Percentiles rank a stretch among this genome's conserved stretches.
These are phyloP conservation scores for Prinsepia uniflora DNA, from an alignment of 306 rosid genomes.

Conservation along the genomic window DNA sequence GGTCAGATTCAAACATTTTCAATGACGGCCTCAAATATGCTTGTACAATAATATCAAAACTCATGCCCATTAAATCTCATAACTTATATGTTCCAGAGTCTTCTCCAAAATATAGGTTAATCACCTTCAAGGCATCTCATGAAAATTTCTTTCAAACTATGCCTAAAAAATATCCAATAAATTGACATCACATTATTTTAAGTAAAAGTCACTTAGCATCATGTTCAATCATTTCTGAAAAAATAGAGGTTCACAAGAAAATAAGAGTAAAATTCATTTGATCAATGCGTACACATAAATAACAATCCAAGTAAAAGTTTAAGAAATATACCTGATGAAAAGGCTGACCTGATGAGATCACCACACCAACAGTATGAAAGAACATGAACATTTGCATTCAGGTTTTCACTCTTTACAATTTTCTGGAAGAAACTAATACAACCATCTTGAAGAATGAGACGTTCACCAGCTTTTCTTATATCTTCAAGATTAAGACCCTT, in stretches of 20 bases:
- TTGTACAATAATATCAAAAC: background rate
- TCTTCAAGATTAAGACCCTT: constrained; percentile 87
- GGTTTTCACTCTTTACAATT: constrained; percentile 52
- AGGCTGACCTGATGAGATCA: constrained; percentile 85
- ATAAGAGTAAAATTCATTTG: background rate
- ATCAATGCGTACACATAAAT: background rate
- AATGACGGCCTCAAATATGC: background rate
- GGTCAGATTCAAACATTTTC: background rate
- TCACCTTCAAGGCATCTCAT: background rate
- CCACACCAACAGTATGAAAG: constrained; percentile 99
- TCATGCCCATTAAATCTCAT: background rate
- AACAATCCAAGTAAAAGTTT: background rate
- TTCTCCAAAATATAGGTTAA: background rate
- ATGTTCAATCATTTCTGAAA: background rate
- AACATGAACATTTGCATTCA: constrained; percentile 70
- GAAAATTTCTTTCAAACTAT: background rate
- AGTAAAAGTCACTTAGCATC: background rate
- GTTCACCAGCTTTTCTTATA: constrained; percentile 93
- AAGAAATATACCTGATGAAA: constrained; percentile 66
- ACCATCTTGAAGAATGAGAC: constrained; percentile 77
- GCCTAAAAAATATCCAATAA: background rate
- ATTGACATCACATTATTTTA: background rate
- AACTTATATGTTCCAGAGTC: background rate
- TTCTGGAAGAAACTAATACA: constrained; percentile 71
- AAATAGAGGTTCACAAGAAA: background rate